phyloP scores from a whole-genome alignment of 805 yeast genomes.

The Sungouiozyma ichnusensis region DNA sequence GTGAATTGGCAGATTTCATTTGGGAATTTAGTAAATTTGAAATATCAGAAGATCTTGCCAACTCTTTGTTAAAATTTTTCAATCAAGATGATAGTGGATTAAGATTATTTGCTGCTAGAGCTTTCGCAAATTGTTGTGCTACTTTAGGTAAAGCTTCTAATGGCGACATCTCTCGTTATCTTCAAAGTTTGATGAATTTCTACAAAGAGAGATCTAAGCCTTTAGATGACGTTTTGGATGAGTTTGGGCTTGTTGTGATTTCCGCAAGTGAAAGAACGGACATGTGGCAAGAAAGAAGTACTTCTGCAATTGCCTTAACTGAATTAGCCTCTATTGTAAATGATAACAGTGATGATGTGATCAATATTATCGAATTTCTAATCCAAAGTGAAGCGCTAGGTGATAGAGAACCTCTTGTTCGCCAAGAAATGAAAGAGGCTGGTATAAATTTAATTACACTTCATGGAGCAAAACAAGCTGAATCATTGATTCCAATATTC shows the following conservation, averaged over 20 bases:
- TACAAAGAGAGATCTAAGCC: conserved; percentile 56
- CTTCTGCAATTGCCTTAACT: conserved; percentile 60
- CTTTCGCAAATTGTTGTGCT: conserved; percentile 51
- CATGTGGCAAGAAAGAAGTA: conserved; percentile 77
- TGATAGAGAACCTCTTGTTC: conserved; percentile 61
- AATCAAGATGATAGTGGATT: conserved; percentile 52
- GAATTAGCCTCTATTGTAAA: conserved; percentile 42
- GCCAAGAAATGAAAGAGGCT: conserved; percentile 82
- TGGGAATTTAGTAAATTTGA: conserved; percentile 69
- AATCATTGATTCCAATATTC: conserved; percentile 67
- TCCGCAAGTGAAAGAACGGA: conserved; percentile 54
- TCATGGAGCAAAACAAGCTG: conserved; percentile 61
- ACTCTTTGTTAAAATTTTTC: conserved; percentile 40
- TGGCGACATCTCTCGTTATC: conserved; percentile 25
- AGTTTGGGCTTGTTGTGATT: conserved; percentile 67
- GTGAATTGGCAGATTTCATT: conserved; percentile 63
- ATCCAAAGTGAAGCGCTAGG: conserved; percentile 57
- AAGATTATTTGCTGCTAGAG: conserved; percentile 60
- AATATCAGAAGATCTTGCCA: conserved; percentile 28
- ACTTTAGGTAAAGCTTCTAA: conserved; percentile 23
- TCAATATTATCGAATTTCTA: conserved; percentile 49
- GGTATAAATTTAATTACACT: conserved; percentile 61
- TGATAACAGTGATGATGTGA: conserved; percentile 32
- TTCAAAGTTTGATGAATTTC: conserved; percentile 40
- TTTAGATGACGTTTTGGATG: conserved; percentile 67